Evolutionary conservation across 148 eudicot genomes (phyloP).

Genomic region (Nepenthes mirabilis): DNA sequence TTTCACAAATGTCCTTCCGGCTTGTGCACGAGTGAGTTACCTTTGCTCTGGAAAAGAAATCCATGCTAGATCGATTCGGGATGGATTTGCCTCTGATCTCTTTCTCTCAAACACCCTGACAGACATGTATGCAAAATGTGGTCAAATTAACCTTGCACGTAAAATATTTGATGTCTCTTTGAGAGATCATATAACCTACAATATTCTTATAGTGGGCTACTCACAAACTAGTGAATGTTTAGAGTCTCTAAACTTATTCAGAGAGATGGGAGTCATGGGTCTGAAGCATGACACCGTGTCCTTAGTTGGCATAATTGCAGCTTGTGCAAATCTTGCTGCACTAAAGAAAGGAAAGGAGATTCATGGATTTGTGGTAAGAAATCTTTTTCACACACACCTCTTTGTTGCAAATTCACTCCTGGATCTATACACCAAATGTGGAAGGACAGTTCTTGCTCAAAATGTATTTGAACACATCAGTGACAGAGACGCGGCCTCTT

Average conservation of each 20-base stretch:
- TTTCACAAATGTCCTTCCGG: slow-evolving; percentile 64
- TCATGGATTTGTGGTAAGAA: slow-evolving; percentile 42
- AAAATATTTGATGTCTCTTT: slow-evolving; percentile 39
- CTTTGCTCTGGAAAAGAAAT: slow-evolving; percentile 45
- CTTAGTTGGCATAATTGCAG: slow-evolving; percentile 47
- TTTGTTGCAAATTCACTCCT: slow-evolving; percentile 53
- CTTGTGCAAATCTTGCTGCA: slow-evolving; percentile 50
- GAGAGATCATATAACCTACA: slow-evolving; percentile 53
- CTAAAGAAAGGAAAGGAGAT: slow-evolving; percentile 61
- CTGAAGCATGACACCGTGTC: slow-evolving; percentile 42
- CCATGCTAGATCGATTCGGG: slow-evolving; percentile 41
- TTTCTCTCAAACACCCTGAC: slow-evolving; percentile 58
- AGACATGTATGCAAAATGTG: slow-evolving; percentile 69
- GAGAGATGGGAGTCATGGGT: slow-evolving; percentile 40
- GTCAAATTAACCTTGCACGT: slow-evolving; percentile 32
- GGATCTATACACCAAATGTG: slow-evolving; percentile 69
- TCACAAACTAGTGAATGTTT: slow-evolving; percentile 34
- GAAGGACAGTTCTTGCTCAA: slow-evolving; percentile 38
- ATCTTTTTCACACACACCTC: slow-evolving; percentile 28
- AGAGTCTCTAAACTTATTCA: slow-evolving; percentile 34
- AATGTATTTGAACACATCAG: slow-evolving; percentile 18
- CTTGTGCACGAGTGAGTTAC: slow-evolving; percentile 56
- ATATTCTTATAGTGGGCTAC: slow-evolving; percentile 51
- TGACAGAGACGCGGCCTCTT: too few species aligned
- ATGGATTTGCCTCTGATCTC: slow-evolving; percentile 30